Percentiles rank a stretch among this genome's conserved stretches.
Conservation (phyloP, 2,329 filamentous ascomycete species). For the Diaporthe destruens region DNA sequence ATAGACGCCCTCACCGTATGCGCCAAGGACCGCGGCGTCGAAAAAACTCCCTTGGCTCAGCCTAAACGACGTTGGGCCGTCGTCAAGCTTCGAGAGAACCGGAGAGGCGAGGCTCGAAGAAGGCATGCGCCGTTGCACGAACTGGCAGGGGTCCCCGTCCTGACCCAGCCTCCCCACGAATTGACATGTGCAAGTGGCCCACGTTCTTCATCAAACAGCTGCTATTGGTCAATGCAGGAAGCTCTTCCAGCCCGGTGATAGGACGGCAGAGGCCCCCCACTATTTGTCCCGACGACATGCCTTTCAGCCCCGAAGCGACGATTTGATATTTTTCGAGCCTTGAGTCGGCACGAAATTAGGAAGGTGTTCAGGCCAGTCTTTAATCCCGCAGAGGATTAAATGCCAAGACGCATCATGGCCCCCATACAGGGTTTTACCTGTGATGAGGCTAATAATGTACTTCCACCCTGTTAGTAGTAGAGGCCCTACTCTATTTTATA, state of each 20-base stretch:
- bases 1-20: not conserved
- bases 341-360: constrained; percentile 9
- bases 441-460: too few species aligned
- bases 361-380: not conserved
- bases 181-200: constrained; percentile 36
- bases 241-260: constrained; percentile 16
- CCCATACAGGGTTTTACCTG: too few species aligned
- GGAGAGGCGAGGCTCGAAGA: constrained; percentile 37
- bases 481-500: too few species aligned
- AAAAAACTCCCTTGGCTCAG: constrained; percentile 2
- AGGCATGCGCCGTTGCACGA: constrained; percentile 23
- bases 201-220: constrained; percentile 22
- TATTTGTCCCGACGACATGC: constrained; percentile 35
- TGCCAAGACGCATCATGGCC: constrained; percentile 7
- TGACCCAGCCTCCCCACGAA: constrained; percentile 36
- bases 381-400: constrained; percentile 4
- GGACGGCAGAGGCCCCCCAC: constrained; percentile 6
- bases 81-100: constrained; percentile 19
- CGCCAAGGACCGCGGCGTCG: constrained; percentile 29
- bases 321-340: not conserved
- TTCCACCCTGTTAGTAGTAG: too few species aligned
- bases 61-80: constrained; percentile 25
- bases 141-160: constrained; percentile 17
- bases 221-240: constrained; percentile 23
- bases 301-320: not conserved